Evolutionary conservation across 306 rosid genomes (phyloP).

Genomic region (Cucumis sativus): DNA sequence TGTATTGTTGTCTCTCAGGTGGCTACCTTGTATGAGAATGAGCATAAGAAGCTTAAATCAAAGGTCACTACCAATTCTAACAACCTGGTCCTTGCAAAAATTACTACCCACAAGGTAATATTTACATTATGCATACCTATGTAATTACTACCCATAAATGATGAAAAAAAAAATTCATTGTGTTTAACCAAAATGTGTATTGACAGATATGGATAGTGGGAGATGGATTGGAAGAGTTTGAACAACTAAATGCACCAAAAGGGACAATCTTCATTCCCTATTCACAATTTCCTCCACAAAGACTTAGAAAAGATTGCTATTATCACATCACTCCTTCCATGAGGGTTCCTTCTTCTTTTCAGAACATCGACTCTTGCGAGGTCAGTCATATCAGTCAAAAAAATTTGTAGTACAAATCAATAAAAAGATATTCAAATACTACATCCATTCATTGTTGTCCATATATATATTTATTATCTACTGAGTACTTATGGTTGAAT

Average conservation of each 20-base stretch:
- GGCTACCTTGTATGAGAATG: background rate
- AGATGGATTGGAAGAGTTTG: constrained; percentile 30
- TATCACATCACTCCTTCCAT: constrained; percentile 61
- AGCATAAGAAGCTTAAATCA: constrained; percentile 18
- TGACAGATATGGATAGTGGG: constrained; percentile 66
- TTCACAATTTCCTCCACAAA: constrained; percentile 58
- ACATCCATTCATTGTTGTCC: too few relatives aligned
- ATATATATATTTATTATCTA: too few relatives aligned
- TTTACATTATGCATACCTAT: too few relatives aligned
- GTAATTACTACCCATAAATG: too few relatives aligned
- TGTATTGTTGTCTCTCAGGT: constrained; percentile 19
- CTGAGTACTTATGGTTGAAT: too few relatives aligned
- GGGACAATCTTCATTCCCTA: constrained; percentile 62
- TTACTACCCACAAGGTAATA: constrained; percentile 29
- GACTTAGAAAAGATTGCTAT: constrained; percentile 50
- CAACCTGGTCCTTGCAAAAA: constrained; percentile 25
- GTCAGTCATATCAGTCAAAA: constrained; percentile 8
- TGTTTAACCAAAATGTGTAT: background rate
- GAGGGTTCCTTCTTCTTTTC: constrained; percentile 37
- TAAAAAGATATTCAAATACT: too few relatives aligned
- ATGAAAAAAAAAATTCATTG: too few relatives aligned
- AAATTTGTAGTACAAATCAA: too few relatives aligned
- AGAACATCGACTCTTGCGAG: constrained; percentile 72
- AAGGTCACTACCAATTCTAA: constrained; percentile 2
- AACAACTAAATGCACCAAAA: constrained; percentile 49